phyloP scores from a whole-genome alignment of 2,329 filamentous ascomycete genomes.

The Fusarium fujikuroi region DNA sequence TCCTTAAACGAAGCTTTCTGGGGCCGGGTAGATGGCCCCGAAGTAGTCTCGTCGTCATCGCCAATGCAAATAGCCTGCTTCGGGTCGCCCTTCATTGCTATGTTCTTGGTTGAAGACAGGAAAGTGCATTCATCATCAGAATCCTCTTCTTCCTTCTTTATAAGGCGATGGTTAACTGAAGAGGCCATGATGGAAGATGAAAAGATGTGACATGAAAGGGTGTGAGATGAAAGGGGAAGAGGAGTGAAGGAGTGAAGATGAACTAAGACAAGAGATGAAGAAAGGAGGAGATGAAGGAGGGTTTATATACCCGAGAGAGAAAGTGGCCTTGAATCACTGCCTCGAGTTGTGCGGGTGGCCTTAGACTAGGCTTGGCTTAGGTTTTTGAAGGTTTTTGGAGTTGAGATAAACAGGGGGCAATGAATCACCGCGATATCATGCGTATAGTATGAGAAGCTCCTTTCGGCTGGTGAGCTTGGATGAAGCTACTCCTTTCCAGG shows the following conservation, averaged over 20 bases:
- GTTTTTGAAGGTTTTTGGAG: fast-evolving
- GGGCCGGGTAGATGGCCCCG: fast-evolving
- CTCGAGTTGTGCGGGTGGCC: background rate
- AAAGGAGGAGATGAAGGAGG: background rate
- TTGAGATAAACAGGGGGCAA: background rate
- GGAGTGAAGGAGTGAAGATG: background rate
- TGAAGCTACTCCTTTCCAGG: background rate
- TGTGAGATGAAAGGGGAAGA: background rate
- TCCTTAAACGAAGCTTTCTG: fast-evolving
- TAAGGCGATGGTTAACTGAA: fast-evolving
- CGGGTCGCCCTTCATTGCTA: fast-evolving
- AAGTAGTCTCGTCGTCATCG: background rate
- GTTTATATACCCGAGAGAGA: background rate
- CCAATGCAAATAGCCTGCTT: fast-evolving
- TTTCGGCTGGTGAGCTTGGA: background rate
- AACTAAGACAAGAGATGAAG: background rate
- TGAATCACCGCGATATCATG: fast-evolving
- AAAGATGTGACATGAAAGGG: too few relatives aligned
- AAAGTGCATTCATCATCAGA: fast-evolving
- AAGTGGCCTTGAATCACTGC: background rate
- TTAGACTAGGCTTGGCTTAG: background rate
- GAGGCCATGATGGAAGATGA: fast-evolving
- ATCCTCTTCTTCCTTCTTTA: background rate
- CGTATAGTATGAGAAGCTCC: background rate
- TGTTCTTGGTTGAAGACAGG: fast-evolving